Evolutionary conservation across 2,329 filamentous ascomycete genomes (phyloP).

Genomic region (Fusarium anguioides): DNA sequence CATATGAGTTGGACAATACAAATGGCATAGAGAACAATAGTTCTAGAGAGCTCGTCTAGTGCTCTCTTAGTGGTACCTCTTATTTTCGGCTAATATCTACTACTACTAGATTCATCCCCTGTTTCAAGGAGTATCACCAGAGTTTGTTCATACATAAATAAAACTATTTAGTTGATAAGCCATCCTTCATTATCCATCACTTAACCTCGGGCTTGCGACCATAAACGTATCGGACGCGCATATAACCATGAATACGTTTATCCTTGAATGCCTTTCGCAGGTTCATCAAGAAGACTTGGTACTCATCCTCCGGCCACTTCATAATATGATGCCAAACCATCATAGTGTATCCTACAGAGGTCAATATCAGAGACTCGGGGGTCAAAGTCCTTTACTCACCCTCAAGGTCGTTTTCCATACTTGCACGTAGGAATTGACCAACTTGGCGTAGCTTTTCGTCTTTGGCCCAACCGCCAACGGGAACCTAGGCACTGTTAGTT

Average conservation of each 20-base stretch:
- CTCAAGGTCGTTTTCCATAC: conserved; percentile 20
- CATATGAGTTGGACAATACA: background rate
- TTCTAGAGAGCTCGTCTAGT: background rate
- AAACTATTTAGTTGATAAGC: too few relatives aligned
- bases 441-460: conserved; percentile 10
- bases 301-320: conserved; percentile 11
- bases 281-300: conserved; percentile 11
- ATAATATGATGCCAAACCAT: conserved; percentile 15
- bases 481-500: background rate
- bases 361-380: background rate
- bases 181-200: too few relatives aligned
- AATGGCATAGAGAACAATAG: background rate
- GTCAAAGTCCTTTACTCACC: background rate
- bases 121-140: too few relatives aligned
- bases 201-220: background rate
- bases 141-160: too few relatives aligned
- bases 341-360: conserved; percentile 8
- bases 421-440: conserved; percentile 4
- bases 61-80: too few relatives aligned
- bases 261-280: conserved; percentile 11
- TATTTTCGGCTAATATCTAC: too few relatives aligned
- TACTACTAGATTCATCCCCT: too few relatives aligned
- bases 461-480: conserved; percentile 13
- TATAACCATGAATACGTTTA: conserved; percentile 12
- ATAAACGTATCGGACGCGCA: conserved; percentile 19